Percentiles rank a stretch among this genome's conserved stretches.
phyloP scores from a whole-genome alignment of 1,284 basidiomycete species.

The Pseudomicrostroma phylloplanum region DNA sequence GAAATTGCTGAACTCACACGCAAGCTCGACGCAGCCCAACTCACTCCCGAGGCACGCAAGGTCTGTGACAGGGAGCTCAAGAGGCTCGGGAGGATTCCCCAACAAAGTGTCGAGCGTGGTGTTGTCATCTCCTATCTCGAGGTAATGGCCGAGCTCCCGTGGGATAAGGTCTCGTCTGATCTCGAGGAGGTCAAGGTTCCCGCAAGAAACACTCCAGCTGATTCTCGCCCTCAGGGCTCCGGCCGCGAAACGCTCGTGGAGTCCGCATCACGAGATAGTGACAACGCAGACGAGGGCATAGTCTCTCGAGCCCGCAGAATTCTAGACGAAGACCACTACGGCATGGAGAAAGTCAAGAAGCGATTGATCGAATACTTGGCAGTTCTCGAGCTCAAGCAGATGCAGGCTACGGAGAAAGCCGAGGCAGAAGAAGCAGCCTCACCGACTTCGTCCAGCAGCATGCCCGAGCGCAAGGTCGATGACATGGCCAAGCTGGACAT shows the following conservation, averaged over 20 bases:
- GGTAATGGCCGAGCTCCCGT: constrained; percentile 50
- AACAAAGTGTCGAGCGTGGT: constrained; percentile 48
- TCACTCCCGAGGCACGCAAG: constrained; percentile 44
- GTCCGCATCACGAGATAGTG: constrained; percentile 14
- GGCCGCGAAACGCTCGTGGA: not conserved
- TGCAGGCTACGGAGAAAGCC: constrained; percentile 39
- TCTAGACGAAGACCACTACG: constrained; percentile 54
- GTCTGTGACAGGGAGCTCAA: constrained; percentile 48
- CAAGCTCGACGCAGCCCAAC: constrained; percentile 33
- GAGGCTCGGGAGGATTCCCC: constrained; percentile 43
- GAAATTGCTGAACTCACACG: constrained; percentile 41
- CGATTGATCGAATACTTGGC: constrained; percentile 54
- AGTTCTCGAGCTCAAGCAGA: constrained; percentile 52
- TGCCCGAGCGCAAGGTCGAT: constrained; percentile 13
- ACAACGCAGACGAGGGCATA: constrained; percentile 29
- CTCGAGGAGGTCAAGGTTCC: constrained; percentile 11
- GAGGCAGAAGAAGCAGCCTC: constrained; percentile 21
- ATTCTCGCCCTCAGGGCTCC: not conserved
- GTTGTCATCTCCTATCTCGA: constrained; percentile 51
- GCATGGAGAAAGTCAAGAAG: constrained; percentile 54
- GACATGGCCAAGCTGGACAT: constrained; percentile 13
- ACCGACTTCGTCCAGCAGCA: too few relatives aligned
- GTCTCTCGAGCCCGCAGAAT: constrained; percentile 42
- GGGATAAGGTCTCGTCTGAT: constrained; percentile 44
- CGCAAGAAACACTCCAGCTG: not conserved